Base-by-base conservation (phyloP, 1,139 yeast species). In the Suhomyces kunorum region DNA sequence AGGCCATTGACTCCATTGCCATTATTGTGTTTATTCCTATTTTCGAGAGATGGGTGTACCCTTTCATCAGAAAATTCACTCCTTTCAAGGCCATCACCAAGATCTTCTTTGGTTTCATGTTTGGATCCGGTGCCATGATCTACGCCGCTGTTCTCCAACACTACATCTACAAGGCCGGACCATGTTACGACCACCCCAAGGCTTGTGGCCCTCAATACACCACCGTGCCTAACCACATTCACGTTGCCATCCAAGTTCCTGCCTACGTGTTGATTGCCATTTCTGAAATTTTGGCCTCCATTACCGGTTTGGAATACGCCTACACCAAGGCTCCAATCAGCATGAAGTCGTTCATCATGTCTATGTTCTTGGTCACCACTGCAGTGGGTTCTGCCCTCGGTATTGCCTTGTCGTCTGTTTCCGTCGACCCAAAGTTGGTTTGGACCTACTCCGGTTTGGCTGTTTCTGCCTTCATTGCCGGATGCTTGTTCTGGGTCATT, bases 61-160 rank as follows among this genome's bases (percentile, higher is more conserved):
- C 87, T 30, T 63, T 64, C 54, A 65, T 81, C 52, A 69, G 83
- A 61, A 70, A 61, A 50, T 62, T 45, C 54, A 79, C 85, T 32
- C 76, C 80, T 11, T 78, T 82, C 58, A 80, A 71, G 49, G 81
- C 96, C 30, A 80, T 87, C 52, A 74, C 88, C 45, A 80, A 87
- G 61, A 88, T 89, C 51, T 72, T 76, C 56, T 69, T 72, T 49
- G 96, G 97, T 9, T 88, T 88, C 68, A 63, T 83, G 62, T 71
- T 86, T 43, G 89, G 83, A 39, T 63, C 89, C 6, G 55, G 74
- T 30, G 76, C 95, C 28, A 84, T 86, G 82, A 76, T 81, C 25
- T 81, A 84, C 57, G 94, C 95, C 40, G 92, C 95, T 12, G 81
- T 86, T 31, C 74, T 87, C 49, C 96, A 89, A 66, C 79, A 81